Conservation (phyloP, 2,329 filamentous ascomycete genomes). For the Neobulgaria alba region DNA sequence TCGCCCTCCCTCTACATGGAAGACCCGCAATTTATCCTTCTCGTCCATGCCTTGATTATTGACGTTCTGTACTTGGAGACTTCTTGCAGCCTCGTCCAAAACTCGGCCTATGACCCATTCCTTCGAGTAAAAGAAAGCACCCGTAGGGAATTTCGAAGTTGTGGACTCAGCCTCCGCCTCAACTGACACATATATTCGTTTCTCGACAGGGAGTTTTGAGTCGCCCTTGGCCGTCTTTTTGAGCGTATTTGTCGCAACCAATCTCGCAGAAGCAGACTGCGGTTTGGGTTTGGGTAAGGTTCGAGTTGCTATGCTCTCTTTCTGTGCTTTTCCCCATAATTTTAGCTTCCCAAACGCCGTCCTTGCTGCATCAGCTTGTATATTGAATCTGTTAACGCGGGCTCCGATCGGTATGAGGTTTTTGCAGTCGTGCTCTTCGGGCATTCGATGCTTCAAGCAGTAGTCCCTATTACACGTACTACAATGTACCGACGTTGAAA, state of each 20-base stretch:
- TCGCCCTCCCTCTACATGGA: constrained; percentile 84
- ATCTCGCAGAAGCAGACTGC: constrained; percentile 51
- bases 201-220: constrained; percentile 67
- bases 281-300: constrained; percentile 56
- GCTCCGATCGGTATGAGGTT: constrained; percentile 58
- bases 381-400: constrained; percentile 34
- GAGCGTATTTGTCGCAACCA: constrained; percentile 65
- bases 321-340: constrained; percentile 72
- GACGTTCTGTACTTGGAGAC: constrained; percentile 71
- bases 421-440: constrained; percentile 76
- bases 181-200: constrained; percentile 82
- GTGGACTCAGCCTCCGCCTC: constrained; percentile 85
- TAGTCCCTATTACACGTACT: constrained; percentile 62
- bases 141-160: constrained; percentile 72
- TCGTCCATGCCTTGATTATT: constrained; percentile 73
- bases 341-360: constrained; percentile 70
- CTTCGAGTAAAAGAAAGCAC: constrained; percentile 69
- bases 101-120: constrained; percentile 88
- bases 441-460: constrained; percentile 68
- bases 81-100: constrained; percentile 68
- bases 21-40: constrained; percentile 74
- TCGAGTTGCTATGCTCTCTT: constrained; percentile 40
- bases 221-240: constrained; percentile 90
- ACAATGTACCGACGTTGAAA: constrained; percentile 63
- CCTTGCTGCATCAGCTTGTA: constrained; percentile 54